Evolutionary conservation across 2,329 filamentous ascomycete species (phyloP).

Genomic region (Neofusicoccum cordaticola): DNA sequence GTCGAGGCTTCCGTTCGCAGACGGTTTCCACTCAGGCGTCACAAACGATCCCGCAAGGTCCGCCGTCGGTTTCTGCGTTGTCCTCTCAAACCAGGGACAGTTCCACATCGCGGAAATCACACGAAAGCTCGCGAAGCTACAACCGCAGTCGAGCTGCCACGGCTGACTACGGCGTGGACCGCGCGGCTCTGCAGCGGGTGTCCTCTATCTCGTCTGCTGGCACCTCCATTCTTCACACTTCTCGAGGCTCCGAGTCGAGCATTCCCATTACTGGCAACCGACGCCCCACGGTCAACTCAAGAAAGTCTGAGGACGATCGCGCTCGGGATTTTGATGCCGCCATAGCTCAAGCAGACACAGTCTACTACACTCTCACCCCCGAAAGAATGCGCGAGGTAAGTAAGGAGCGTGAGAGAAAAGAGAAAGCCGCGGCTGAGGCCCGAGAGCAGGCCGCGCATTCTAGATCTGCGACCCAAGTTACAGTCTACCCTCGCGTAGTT

Average conservation of each 20-base stretch:
- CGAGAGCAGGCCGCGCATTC: not conserved
- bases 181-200: constrained; percentile 30
- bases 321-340: constrained; percentile 48
- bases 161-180: constrained; percentile 29
- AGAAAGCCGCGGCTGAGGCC: constrained; percentile 1
- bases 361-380: constrained; percentile 51
- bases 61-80: constrained; percentile 1
- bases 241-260: constrained; percentile 34
- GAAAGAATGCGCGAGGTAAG: constrained; percentile 44
- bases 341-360: constrained; percentile 47
- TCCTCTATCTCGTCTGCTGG: constrained; percentile 34
- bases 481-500: constrained; percentile 32
- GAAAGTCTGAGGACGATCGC: constrained; percentile 39
- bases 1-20: constrained; percentile 1
- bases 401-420: constrained; percentile 26
- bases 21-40: constrained; percentile 6
- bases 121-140: constrained; percentile 4
- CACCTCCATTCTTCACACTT: constrained; percentile 31
- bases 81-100: constrained; percentile 13
- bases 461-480: constrained; percentile 15
- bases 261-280: constrained; percentile 9
- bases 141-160: constrained; percentile 7
- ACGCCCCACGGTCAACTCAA: constrained; percentile 23
- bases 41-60: not conserved
- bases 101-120: not conserved